phyloP scores from a whole-genome alignment of 2,329 filamentous ascomycete species.

The Bipolaris victoriae region DNA sequence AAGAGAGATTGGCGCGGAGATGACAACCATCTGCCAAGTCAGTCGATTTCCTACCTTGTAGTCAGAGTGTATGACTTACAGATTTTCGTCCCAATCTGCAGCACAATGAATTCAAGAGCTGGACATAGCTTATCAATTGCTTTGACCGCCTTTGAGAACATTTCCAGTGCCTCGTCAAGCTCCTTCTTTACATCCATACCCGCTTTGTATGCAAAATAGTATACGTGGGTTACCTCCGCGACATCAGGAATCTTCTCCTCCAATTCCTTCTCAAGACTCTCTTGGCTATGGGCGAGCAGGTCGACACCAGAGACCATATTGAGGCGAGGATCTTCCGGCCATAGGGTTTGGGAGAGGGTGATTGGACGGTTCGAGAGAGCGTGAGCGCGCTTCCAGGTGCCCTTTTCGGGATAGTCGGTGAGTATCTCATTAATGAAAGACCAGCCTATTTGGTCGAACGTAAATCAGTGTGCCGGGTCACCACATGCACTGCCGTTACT shows the following conservation, averaged over 20 bases:
- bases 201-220: slow-evolving; percentile 55
- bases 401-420: slow-evolving; percentile 45
- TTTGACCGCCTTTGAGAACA: slow-evolving; percentile 51
- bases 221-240: slow-evolving; percentile 52
- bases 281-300: slow-evolving; percentile 48
- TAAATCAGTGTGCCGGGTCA: neutral
- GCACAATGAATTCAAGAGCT: slow-evolving; percentile 34
- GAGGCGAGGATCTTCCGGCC: slow-evolving; percentile 50
- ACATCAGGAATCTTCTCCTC: slow-evolving; percentile 44
- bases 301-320: slow-evolving; percentile 54
- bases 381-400: slow-evolving; percentile 48
- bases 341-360: slow-evolving; percentile 36
- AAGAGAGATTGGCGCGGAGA: slow-evolving; percentile 43
- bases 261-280: slow-evolving; percentile 48
- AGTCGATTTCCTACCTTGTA: slow-evolving; percentile 22
- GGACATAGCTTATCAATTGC: slow-evolving; percentile 34
- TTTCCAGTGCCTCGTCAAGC: slow-evolving; percentile 49
- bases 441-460: slow-evolving; percentile 44
- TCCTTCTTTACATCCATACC: slow-evolving; percentile 49
- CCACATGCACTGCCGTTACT: neutral
- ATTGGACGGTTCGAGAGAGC: slow-evolving; percentile 53
- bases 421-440: slow-evolving; percentile 51
- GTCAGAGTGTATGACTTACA: slow-evolving; percentile 19
- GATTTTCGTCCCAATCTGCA: slow-evolving; percentile 48
- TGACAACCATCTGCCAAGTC: slow-evolving; percentile 49